phyloP scores from a whole-genome alignment of 495 filamentous ascomycete species.

The Melanomma pulvis-pyrius region DNA sequence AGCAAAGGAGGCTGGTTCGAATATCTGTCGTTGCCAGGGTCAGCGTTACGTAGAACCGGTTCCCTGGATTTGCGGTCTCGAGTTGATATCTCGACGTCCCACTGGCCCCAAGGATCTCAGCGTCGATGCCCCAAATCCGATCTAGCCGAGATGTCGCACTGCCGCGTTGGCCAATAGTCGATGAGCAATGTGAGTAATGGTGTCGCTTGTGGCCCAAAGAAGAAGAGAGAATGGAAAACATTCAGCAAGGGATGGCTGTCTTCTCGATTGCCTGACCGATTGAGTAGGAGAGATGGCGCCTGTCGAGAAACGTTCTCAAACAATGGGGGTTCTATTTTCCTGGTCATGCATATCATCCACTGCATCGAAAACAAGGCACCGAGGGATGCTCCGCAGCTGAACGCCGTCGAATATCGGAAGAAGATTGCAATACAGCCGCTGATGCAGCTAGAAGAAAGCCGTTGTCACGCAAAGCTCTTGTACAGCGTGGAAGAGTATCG shows the following conservation, averaged over 20 bases:
- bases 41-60: slow-evolving; percentile 27
- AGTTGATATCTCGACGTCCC: background rate
- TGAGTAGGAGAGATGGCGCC: slow-evolving; percentile 8
- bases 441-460: slow-evolving; percentile 31
- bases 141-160: slow-evolving; percentile 15
- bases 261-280: slow-evolving; percentile 23
- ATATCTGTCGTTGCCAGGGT: slow-evolving; percentile 27
- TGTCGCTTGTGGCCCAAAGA: slow-evolving; percentile 7
- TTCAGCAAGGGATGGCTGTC: slow-evolving; percentile 27
- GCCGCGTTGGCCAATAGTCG: slow-evolving; percentile 13
- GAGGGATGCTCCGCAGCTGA: background rate
- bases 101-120: slow-evolving; percentile 15
- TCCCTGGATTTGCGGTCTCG: slow-evolving; percentile 20
- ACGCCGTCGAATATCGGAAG: slow-evolving; percentile 27
- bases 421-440: slow-evolving; percentile 21
- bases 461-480: slow-evolving; percentile 25
- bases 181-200: background rate
- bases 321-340: slow-evolving; percentile 14
- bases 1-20: slow-evolving; percentile 20
- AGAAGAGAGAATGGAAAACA: slow-evolving; percentile 17
- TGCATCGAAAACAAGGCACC: slow-evolving; percentile 10
- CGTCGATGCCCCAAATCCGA: background rate
- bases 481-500: slow-evolving; percentile 4
- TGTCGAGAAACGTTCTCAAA: slow-evolving; percentile 36
- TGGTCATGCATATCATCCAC: slow-evolving; percentile 25